phyloP scores from a whole-genome alignment of 2,329 filamentous ascomycete species.

The Emergomyces orientalis region DNA sequence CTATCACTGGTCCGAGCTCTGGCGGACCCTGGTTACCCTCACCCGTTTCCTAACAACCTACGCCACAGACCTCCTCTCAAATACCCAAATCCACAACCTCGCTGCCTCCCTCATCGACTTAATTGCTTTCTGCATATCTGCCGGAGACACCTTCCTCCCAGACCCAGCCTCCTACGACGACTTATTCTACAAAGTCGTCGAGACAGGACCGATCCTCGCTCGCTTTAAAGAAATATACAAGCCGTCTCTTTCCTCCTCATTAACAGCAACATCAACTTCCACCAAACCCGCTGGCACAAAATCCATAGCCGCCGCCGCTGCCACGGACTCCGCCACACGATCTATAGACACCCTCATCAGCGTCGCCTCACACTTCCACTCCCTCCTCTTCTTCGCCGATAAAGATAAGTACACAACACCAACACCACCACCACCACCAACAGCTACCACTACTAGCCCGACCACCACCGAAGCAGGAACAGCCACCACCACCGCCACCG shows the following conservation, averaged over 20 bases:
- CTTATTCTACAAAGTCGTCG: slow-evolving; percentile 95
- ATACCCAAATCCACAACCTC: slow-evolving; percentile 61
- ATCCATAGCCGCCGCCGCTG: slow-evolving; percentile 63
- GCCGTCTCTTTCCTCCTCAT: slow-evolving; percentile 24
- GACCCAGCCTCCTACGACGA: slow-evolving; percentile 86
- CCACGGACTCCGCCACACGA: slow-evolving; percentile 39
- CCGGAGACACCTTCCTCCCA: slow-evolving; percentile 83
- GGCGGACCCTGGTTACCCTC: slow-evolving; percentile 77
- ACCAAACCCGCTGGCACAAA: slow-evolving; percentile 18
- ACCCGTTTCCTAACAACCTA: slow-evolving; percentile 88
- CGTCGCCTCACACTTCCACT: slow-evolving; percentile 71
- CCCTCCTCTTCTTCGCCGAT: slow-evolving; percentile 54
- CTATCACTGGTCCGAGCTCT: slow-evolving; percentile 95
- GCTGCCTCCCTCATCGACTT: slow-evolving; percentile 72
- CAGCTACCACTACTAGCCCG: slow-evolving; percentile 8
- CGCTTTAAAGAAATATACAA: slow-evolving; percentile 75
- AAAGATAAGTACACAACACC: slow-evolving; percentile 36
- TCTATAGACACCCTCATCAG: slow-evolving; percentile 76
- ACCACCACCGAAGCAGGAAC: slow-evolving; percentile 12
- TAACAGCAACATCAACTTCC: slow-evolving; percentile 17
- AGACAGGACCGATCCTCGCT: slow-evolving; percentile 70
- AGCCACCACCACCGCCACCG: slow-evolving; percentile 18
- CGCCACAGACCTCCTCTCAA: slow-evolving; percentile 60
- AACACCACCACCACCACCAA: slow-evolving; percentile 5
- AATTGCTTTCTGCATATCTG: slow-evolving; percentile 71